phyloP scores from a whole-genome alignment of 371 early-diverging fungal genomes.

The Mucor mucedo region DNA sequence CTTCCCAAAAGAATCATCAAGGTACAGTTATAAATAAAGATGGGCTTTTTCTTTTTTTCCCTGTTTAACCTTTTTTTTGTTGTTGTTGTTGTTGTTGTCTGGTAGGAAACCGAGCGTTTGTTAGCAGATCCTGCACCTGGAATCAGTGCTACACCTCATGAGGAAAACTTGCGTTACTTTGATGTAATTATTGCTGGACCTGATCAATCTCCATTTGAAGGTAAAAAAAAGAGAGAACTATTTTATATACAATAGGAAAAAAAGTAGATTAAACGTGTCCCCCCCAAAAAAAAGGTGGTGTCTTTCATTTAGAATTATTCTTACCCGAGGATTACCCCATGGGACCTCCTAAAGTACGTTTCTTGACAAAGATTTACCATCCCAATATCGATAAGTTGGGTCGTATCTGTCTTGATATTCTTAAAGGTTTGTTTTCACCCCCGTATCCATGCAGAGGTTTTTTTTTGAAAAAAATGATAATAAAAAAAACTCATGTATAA shows the following conservation, averaged over 20 bases:
- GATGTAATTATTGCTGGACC: constrained; percentile 98
- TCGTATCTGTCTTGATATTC: constrained; percentile 98
- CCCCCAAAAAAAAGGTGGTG: constrained; percentile 77
- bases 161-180: constrained; percentile 96
- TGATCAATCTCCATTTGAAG: constrained; percentile 96
- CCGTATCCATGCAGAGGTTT: no score
- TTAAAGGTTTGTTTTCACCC: constrained; percentile 83
- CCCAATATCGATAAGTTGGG: constrained; percentile 99
- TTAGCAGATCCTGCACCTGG: constrained; percentile 96
- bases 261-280: background rate
- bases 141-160: constrained; percentile 90
- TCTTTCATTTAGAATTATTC: constrained; percentile 95
- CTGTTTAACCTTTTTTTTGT: no score
- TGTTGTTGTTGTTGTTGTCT: no score
- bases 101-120: constrained; percentile 91
- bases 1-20: constrained; percentile 84
- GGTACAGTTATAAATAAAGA: constrained; percentile 41
- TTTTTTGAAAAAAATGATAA: no score
- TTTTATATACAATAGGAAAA: background rate
- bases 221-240: constrained; percentile 60
- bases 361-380: constrained; percentile 98
- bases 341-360: constrained; percentile 98
- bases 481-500: background rate
- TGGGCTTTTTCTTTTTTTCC: no score
- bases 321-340: constrained; percentile 99